Evolutionary conservation across 306 rosid genomes (phyloP).

Genomic region (Bauhinia variegata): DNA sequence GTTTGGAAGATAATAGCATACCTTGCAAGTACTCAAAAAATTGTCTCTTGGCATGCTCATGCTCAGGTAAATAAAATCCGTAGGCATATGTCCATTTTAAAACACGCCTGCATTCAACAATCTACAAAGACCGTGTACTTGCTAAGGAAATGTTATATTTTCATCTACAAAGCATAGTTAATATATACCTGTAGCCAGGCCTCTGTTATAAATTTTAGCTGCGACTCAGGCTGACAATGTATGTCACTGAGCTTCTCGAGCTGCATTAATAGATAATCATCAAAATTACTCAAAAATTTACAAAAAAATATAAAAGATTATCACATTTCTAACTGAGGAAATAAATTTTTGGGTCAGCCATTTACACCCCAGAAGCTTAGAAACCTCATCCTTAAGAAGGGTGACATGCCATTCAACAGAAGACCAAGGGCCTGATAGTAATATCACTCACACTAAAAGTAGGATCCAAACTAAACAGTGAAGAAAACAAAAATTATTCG

Average conservation of each 20-base stretch:
- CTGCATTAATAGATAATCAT: conserved; percentile 34
- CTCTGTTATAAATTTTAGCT: conserved; percentile 70
- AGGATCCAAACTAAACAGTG: neutral
- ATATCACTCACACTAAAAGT: neutral
- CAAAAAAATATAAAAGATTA: neutral
- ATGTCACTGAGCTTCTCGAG: conserved; percentile 69
- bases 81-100: conserved; percentile 78
- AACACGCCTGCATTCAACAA: conserved; percentile 71
- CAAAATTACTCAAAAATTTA: neutral
- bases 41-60: conserved; percentile 48
- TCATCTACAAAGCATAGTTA: neutral
- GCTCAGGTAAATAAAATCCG: conserved; percentile 67
- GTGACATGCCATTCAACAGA: no score
- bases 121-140: conserved; percentile 40
- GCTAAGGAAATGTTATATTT: neutral
- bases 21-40: conserved; percentile 60
- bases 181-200: conserved; percentile 68
- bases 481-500: neutral
- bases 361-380: neutral
- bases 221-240: conserved; percentile 72
- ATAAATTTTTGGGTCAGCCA: neutral
- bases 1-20: conserved; percentile 4
- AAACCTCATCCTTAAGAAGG: no score
- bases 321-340: neutral
- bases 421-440: neutral